Evolutionary conservation across 1,284 basidiomycete genomes (phyloP).

Genomic region (Pseudozyma sp.): DNA sequence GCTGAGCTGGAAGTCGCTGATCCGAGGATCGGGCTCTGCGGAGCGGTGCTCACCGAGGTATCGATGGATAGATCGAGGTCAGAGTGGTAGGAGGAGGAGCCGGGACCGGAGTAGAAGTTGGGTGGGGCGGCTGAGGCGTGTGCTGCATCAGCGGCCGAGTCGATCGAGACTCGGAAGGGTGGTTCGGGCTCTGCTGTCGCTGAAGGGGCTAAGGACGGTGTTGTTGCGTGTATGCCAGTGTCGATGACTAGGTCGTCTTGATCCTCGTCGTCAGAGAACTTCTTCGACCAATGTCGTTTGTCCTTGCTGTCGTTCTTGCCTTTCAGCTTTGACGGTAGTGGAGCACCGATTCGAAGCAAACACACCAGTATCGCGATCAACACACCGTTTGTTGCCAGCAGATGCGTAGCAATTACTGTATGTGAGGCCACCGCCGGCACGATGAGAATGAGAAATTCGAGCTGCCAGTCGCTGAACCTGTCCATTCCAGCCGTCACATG

Average conservation of each 20-base stretch:
- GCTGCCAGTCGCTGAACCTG: conserved; percentile 33
- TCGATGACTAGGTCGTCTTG: conserved; percentile 7
- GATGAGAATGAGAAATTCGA: conserved; percentile 78
- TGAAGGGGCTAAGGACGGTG: background rate
- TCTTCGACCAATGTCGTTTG: conserved; percentile 53
- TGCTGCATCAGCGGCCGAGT: conserved; percentile 56
- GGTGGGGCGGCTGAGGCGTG: conserved; percentile 48
- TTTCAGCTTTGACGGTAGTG: background rate
- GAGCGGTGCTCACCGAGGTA: conserved; percentile 11
- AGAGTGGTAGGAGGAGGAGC: conserved; percentile 19
- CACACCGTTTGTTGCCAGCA: conserved; percentile 74
- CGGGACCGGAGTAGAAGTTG: conserved; percentile 37
- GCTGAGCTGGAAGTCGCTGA: background rate
- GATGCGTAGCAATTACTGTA: conserved; percentile 78
- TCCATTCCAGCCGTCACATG: background rate
- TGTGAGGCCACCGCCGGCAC: conserved; percentile 82
- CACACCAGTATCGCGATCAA: conserved; percentile 35
- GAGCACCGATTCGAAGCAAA: conserved; percentile 4
- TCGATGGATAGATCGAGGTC: conserved; percentile 25
- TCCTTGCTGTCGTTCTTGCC: background rate
- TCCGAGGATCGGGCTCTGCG: conserved; percentile 13
- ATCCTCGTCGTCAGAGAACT: conserved; percentile 43
- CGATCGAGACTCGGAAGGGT: conserved; percentile 56
- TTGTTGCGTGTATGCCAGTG: background rate
- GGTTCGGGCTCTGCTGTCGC: conserved; percentile 11